Evolutionary conservation across 2,329 filamentous ascomycete species (phyloP), one percentile per base, ranked within the genome.

Genomic region (Colletotrichum graminicola): DNA sequence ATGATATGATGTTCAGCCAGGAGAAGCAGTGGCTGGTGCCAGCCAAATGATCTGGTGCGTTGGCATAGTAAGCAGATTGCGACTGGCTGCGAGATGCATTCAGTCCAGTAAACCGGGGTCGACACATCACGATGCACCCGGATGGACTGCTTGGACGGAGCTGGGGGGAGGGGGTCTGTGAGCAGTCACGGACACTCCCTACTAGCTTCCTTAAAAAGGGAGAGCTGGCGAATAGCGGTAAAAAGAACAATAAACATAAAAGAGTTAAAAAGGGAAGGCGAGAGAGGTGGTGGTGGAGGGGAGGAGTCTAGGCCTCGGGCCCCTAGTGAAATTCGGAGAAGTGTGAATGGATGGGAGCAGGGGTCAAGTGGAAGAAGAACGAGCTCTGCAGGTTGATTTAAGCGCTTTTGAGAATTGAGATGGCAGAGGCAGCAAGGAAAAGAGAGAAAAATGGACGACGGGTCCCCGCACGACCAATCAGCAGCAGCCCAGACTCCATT

Each of bases 381-480:
- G 45, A 23, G 60, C 60, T 62, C 55, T 62, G 60, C 60, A 52
- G 26, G n/a, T 62, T 47, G 60, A 52, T 49, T 45, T 66, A 66
- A 69, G 67, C 67, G 67, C 67, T 66, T 29, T 39, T 66, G 26
- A 29, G 21, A 54, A 60, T 66, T 69, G 54, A 69, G 67, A 69
- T 69, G 62, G 67, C 62, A 69, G 62, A 69, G 62, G 67, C 61
- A 54, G 66, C 62, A 69, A 69, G 45, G 14, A 59, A 60, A 66
- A 62, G 62, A 29, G 39, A 55, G 39, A 16, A 47, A 47, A 56
- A 62, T 18, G 29, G 54, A 36, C 62, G 54, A 36, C 62, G 55
- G 45, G 51, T 60, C 21, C 54, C 5, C 23, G 55, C 62, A 60
- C 47, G 54, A 45, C 67, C 67, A 69, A 69, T 69, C 54, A 69